These are phyloP conservation scores for Aspergillus niger DNA, from an alignment of 2,329 filamentous ascomycete genomes.

Conservation along the genomic window DNA sequence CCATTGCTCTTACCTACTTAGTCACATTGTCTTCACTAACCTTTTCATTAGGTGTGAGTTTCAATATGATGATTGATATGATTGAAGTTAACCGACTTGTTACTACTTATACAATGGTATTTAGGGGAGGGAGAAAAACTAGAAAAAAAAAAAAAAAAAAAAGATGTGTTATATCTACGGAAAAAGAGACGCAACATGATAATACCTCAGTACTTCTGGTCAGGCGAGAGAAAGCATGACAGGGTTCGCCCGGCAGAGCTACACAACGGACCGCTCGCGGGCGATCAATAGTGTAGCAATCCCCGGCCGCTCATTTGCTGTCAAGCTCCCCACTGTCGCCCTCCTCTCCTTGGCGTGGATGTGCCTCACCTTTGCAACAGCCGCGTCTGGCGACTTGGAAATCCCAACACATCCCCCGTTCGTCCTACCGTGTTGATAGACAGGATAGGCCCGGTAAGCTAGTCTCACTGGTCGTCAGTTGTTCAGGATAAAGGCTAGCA, in stretches of 20 bases:
- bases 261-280: conserved; percentile 24
- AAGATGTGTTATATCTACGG: neutral
- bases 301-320: conserved; percentile 13
- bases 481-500: neutral
- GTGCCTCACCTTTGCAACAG: conserved; percentile 18
- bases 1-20: neutral
- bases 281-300: conserved; percentile 21
- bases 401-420: conserved; percentile 5
- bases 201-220: neutral
- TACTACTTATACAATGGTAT: neutral
- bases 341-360: conserved; percentile 14
- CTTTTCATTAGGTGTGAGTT: neutral
- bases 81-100: neutral
- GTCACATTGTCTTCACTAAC: neutral
- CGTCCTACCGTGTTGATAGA: neutral
- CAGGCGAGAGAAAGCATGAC: neutral
- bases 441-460: neutral
- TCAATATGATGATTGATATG: no score
- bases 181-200: neutral
- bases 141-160: no score
- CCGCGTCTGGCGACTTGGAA: conserved; percentile 27
- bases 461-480: neutral
- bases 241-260: conserved; percentile 16
- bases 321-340: conserved; percentile 8
- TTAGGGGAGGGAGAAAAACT: no score